Evolutionary conservation across 345 rosid species (phyloP), one percentile per base, ranked within the genome.

Genomic region (Physaria fendleri): DNA sequence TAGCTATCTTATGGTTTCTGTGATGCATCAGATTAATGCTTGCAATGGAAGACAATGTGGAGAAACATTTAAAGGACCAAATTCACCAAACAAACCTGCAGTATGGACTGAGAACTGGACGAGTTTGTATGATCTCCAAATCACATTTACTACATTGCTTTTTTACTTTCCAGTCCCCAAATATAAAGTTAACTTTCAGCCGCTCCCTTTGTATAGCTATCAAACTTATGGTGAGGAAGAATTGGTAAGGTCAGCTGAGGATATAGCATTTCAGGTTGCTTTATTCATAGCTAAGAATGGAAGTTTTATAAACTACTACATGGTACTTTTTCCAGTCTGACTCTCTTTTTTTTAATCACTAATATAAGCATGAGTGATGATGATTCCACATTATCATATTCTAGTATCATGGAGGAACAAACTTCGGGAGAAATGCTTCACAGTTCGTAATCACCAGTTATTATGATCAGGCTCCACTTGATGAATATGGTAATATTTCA

Each of bases 101-200:
- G 73, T 90, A 27, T 90, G 97, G 97, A 90, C 95, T 13, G 97
- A 90, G 68, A 75, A 86, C 50, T 86, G 97, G 97, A 86, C 92
- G 53, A 80, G 85, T 71, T 79, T 62, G 96, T 89, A 80, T 44
- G 87, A 17, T 63, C 30, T 59, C 25, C 17, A 8, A 3, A 9
- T 46, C 15, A 43, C 2, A 28, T 28, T 62, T 12, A 62, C 40
- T 29, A 12, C 12, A 28, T 37, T 53, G 8, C 25, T 58, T 4
- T 4, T 49, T 24, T 59, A 34, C 45, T 58, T 67, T 46, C 8
- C 25, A 27, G 33, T 20, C 11, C 46, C 11, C 13, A 41, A 17
- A 58, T 50, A 8, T 23, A 3, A 0, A 22, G 22, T 3, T 41
- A 44, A 58, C 37, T 35, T 35, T 59, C 25, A 28, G 56, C 51